Conservation (phyloP, 2,329 filamentous ascomycete genomes). For the Emmonsiellopsis sp. region DNA sequence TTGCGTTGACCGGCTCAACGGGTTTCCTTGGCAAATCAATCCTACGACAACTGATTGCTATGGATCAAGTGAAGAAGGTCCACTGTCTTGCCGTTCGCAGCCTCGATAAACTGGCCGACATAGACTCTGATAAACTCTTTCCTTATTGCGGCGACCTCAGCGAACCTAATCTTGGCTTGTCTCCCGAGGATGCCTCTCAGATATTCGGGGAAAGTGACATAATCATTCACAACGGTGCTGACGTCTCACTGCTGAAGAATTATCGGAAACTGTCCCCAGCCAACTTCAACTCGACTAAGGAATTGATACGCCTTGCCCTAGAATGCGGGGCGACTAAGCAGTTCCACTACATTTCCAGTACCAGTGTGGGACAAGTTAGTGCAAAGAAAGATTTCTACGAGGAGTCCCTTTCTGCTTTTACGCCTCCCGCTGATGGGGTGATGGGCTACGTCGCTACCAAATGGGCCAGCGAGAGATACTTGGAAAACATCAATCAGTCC, state of each 20-base stretch:
- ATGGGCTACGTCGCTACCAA: conserved; percentile 31
- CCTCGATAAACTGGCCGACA: neutral
- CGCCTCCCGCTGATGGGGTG: conserved; percentile 17
- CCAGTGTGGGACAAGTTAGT: conserved; percentile 24
- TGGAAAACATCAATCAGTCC: conserved; percentile 19
- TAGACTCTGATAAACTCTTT: conserved; percentile 21
- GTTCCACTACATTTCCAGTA: conserved; percentile 25
- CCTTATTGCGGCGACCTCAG: conserved; percentile 31
- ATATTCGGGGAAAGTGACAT: conserved; percentile 30
- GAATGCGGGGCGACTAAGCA: conserved; percentile 14
- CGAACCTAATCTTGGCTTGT: conserved; percentile 30
- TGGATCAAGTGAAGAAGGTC: conserved; percentile 25
- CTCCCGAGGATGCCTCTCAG: conserved; percentile 15
- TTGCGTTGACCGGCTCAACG: conserved; percentile 21
- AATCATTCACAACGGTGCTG: conserved; percentile 49
- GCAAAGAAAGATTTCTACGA: conserved; percentile 11
- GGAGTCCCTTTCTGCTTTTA: conserved; percentile 7
- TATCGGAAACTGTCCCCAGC: conserved; percentile 18
- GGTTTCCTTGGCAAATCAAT: conserved; percentile 34
- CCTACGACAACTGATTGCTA: conserved; percentile 26
- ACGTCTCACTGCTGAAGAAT: conserved; percentile 21
- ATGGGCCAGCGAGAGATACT: conserved; percentile 32
- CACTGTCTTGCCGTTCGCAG: conserved; percentile 35
- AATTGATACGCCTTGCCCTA: conserved; percentile 14
- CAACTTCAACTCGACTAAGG: conserved; percentile 20